A percentile compares a stretch with the other conserved stretches of the same genome.
Conservation (phyloP, 768 basidiomycete species). For the Tricholoma matsutake region DNA sequence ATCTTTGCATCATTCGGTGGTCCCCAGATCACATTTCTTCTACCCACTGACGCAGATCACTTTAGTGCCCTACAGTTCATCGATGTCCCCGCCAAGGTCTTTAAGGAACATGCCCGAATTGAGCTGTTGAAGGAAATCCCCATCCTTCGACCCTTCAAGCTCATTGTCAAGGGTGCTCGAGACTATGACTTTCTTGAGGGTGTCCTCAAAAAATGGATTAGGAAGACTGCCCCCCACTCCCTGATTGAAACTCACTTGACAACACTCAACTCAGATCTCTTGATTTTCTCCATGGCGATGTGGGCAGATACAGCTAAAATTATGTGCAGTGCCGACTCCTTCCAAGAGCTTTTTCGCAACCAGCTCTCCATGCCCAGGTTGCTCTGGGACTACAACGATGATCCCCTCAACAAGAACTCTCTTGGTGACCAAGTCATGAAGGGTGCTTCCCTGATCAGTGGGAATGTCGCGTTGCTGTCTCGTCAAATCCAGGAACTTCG, state of each 20-base stretch:
- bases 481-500: not conserved
- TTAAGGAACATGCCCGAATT: not conserved
- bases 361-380: not conserved
- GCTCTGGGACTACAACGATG: not conserved
- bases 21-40: conserved; percentile 3
- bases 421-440: not conserved
- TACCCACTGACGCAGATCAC: not conserved
- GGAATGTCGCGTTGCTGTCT: not conserved
- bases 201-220: not conserved
- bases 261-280: not conserved
- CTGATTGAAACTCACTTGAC: too few species aligned
- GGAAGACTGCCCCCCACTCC: not conserved
- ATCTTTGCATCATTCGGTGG: not conserved
- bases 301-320: not conserved
- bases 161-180: too few species aligned
- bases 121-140: too few species aligned
- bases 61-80: conserved; percentile 2
- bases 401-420: too few species aligned
- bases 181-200: not conserved
- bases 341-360: not conserved
- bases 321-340: not conserved
- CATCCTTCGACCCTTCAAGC: too few species aligned
- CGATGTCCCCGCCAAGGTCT: conserved; percentile 1
- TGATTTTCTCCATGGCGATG: conserved; percentile 1
- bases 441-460: conserved; percentile 1